Conservation (phyloP, 1,284 basidiomycete species). For the Vanrija pseudolonga region DNA sequence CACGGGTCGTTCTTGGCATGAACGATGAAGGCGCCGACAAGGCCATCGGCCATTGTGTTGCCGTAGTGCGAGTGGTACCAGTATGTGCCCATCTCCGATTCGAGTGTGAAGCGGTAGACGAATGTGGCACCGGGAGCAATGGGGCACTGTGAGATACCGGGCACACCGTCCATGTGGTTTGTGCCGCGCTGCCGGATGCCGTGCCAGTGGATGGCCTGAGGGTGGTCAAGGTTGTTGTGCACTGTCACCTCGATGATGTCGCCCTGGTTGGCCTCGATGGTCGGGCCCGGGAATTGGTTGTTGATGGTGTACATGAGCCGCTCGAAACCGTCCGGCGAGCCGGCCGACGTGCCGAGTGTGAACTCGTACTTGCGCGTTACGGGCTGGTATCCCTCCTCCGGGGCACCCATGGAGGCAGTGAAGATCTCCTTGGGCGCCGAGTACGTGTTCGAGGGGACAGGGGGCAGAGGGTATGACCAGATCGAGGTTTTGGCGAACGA, state of each 20-base stretch:
- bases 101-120: conserved; percentile 49
- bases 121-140: conserved; percentile 54
- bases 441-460: neutral
- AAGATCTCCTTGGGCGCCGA: neutral
- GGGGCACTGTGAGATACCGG: conserved; percentile 51
- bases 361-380: conserved; percentile 2
- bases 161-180: conserved; percentile 31
- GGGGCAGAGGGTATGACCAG: conserved; percentile 15
- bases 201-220: conserved; percentile 34
- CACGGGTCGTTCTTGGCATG: conserved; percentile 29
- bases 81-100: conserved; percentile 30
- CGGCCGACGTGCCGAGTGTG: conserved; percentile 1
- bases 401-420: neutral
- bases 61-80: conserved; percentile 38
- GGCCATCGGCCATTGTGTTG: conserved; percentile 32
- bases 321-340: conserved; percentile 4
- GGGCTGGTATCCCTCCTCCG: neutral
- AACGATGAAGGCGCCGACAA: conserved; percentile 29
- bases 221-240: conserved; percentile 23
- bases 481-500: too few species aligned
- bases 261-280: conserved; percentile 35
- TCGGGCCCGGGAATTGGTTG: conserved; percentile 22
- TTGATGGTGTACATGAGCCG: conserved; percentile 9
- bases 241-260: conserved; percentile 30
- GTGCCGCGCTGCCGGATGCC: conserved; percentile 32